Percentiles rank a stretch among this genome's conserved stretches.
Conservation (phyloP, 495 filamentous ascomycete species). For the Hyaloscypha variabilis region DNA sequence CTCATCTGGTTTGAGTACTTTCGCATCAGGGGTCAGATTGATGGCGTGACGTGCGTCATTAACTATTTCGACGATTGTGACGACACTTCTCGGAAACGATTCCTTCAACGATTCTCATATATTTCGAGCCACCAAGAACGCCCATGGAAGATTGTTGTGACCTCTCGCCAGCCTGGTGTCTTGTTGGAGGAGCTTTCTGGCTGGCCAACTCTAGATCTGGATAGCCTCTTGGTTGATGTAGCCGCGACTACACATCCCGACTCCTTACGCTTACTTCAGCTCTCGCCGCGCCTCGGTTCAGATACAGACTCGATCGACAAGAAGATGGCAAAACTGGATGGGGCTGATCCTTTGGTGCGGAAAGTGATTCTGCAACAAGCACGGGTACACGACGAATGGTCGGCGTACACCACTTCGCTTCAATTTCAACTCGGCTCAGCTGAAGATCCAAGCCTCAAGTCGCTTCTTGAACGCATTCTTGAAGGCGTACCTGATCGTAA, state of each 20-base stretch:
- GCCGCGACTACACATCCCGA: neutral
- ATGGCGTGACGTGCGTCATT: slow-evolving; percentile 20
- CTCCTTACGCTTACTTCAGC: slow-evolving; percentile 3
- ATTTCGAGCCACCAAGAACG: slow-evolving; percentile 9
- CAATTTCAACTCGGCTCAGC: slow-evolving; percentile 1
- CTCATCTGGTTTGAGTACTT: slow-evolving; percentile 24
- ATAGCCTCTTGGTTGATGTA: neutral
- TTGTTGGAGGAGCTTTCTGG: slow-evolving; percentile 4
- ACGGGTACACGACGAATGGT: neutral
- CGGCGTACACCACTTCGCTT: neutral
- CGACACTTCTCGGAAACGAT: slow-evolving; percentile 8
- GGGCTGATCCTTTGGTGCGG: neutral
- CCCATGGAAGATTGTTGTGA: slow-evolving; percentile 20
- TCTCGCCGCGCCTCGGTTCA: neutral
- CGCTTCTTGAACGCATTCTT: neutral
- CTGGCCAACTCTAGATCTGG: neutral
- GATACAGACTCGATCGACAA: neutral
- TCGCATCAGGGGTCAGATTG: slow-evolving; percentile 14
- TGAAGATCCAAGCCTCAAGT: neutral
- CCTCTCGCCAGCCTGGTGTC: slow-evolving; percentile 6
- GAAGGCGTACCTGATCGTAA: neutral
- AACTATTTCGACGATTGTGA: slow-evolving; percentile 28
- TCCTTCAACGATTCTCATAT: slow-evolving; percentile 12
- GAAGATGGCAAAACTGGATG: neutral
- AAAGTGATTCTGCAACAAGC: slow-evolving; percentile 2